Conservation (phyloP, 495 filamentous ascomycete species). For the Letharia columbiana region DNA sequence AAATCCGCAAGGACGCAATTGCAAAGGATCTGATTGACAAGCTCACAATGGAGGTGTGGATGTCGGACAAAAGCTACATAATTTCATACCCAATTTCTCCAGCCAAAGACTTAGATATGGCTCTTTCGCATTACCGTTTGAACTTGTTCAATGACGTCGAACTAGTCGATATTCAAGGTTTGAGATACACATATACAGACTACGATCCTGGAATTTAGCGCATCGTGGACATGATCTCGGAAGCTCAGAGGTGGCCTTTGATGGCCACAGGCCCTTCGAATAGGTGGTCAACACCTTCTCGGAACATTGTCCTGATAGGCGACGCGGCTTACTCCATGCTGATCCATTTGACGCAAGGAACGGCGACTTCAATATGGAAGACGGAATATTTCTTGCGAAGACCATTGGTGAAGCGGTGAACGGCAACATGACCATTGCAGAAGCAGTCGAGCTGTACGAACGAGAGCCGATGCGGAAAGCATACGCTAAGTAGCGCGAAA, state of each 20-base stretch:
- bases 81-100: conserved; percentile 45
- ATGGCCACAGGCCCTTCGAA: conserved; percentile 19
- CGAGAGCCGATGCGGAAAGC: conserved; percentile 28
- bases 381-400: conserved; percentile 30
- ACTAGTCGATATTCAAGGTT: conserved; percentile 30
- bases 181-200: conserved; percentile 24
- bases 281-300: conserved; percentile 16
- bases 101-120: conserved; percentile 43
- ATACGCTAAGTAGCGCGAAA: conserved; percentile 33
- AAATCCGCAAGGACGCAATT: conserved; percentile 34
- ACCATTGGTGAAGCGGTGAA: conserved; percentile 24
- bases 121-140: conserved; percentile 38
- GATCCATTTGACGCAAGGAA: conserved; percentile 25
- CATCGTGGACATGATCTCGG: conserved; percentile 32
- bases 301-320: conserved; percentile 20
- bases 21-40: conserved; percentile 32
- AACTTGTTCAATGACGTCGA: conserved; percentile 27
- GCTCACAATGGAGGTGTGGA: conserved; percentile 40
- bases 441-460: conserved; percentile 27
- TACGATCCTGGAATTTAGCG: conserved; percentile 36
- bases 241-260: conserved; percentile 30
- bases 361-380: conserved; percentile 24
- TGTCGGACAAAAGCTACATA: conserved; percentile 35
- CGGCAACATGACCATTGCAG: conserved; percentile 15
- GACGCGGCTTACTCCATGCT: conserved; percentile 16